phyloP scores from a whole-genome alignment of 495 filamentous ascomycete genomes.

The Sporormia fimetaria region DNA sequence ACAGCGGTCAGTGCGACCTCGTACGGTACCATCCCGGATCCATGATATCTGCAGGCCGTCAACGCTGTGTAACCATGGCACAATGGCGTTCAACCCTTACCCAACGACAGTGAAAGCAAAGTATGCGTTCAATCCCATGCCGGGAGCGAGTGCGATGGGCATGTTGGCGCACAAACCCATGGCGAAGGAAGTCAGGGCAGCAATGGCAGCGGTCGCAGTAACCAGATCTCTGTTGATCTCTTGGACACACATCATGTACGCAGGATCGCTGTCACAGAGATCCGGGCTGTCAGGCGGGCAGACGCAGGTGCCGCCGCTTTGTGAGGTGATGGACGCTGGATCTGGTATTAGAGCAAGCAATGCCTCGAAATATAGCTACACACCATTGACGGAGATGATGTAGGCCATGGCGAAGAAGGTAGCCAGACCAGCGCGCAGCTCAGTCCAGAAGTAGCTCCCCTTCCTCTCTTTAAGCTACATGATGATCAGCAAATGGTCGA shows the following conservation, averaged over 20 bases:
- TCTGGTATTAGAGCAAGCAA: background rate
- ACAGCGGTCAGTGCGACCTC: constrained; percentile 44
- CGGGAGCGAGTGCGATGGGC: constrained; percentile 39
- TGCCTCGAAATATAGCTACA: background rate
- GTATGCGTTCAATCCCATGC: constrained; percentile 78
- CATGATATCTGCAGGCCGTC: no score
- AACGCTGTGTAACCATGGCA: no score
- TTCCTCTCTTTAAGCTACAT: constrained; percentile 51
- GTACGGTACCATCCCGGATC: constrained; percentile 53
- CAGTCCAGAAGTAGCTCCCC: constrained; percentile 66
- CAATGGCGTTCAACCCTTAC: no score
- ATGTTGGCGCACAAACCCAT: constrained; percentile 67
- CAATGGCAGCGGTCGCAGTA: constrained; percentile 69
- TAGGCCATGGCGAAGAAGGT: constrained; percentile 87
- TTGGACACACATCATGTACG: constrained; percentile 52
- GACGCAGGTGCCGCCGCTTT: constrained; percentile 62
- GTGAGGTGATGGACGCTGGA: constrained; percentile 44
- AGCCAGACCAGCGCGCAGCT: constrained; percentile 64
- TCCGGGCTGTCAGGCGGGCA: constrained; percentile 45
- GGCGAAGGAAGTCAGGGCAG: constrained; percentile 56
- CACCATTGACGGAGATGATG: constrained; percentile 55
- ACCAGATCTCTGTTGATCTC: constrained; percentile 65
- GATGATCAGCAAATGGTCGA: constrained; percentile 4
- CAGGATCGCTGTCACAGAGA: constrained; percentile 43
- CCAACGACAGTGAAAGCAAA: constrained; percentile 77